phyloP scores from a whole-genome alignment of 352 stramenopile genomes.

The Pythium sukuiense region DNA sequence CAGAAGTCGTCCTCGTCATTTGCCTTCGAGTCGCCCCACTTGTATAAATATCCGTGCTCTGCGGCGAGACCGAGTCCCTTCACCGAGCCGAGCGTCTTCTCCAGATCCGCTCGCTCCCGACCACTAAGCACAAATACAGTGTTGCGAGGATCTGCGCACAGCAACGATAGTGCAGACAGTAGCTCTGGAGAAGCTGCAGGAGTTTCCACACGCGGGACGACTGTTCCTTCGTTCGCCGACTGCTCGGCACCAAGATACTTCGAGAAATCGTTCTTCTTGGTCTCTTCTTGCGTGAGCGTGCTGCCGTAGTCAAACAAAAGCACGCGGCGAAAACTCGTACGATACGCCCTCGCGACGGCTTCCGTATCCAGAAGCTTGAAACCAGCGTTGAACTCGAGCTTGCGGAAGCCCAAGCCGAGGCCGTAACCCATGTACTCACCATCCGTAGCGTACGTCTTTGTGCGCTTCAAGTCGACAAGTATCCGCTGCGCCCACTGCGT shows the following conservation, averaged over 20 bases:
- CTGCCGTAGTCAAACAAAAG: conserved; percentile 99
- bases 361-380: conserved; percentile 95
- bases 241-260: conserved; percentile 69
- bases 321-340: conserved; percentile 80
- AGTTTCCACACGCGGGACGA: conserved; percentile 39
- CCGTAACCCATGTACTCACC: conserved; percentile 93
- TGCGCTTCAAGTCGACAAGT: conserved; percentile 97
- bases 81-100: conserved; percentile 93
- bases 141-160: conserved; percentile 96
- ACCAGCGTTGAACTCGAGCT: conserved; percentile 95
- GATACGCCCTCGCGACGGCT: conserved; percentile 90
- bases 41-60: conserved; percentile 99
- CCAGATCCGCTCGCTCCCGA: conserved; percentile 93
- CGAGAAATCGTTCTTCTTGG: conserved; percentile 65
- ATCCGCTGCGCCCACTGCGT: conserved; percentile 97
- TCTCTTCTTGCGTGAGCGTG: conserved; percentile 94
- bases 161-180: conserved; percentile 84
- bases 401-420: conserved; percentile 94
- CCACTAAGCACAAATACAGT: conserved; percentile 99
- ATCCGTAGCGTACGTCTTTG: conserved; percentile 81
- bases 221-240: conserved; percentile 30
- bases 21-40: conserved; percentile 74
- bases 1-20: conserved; percentile 49
- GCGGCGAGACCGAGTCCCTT: conserved; percentile 95
- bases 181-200: conserved; percentile 70